Evolutionary conservation across 1,284 basidiomycete genomes (phyloP).

Genomic region (Ganoderma sp.): DNA sequence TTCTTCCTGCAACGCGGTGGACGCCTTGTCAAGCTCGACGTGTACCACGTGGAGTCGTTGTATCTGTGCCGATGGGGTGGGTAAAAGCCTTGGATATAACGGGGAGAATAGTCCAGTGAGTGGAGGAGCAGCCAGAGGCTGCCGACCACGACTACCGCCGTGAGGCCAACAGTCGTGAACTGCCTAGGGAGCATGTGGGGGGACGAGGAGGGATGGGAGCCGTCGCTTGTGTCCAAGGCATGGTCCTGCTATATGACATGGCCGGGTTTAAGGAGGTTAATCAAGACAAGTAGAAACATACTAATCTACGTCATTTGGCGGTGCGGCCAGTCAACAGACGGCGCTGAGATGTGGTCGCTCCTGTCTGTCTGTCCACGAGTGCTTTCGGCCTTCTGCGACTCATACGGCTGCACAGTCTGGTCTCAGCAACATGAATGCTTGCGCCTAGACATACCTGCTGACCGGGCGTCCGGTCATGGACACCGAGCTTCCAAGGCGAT

Average conservation of each 20-base stretch:
- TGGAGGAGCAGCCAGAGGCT: conserved; percentile 23
- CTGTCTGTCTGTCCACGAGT: background rate
- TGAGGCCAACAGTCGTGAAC: conserved; percentile 16
- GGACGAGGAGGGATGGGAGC: conserved; percentile 8
- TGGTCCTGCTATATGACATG: background rate
- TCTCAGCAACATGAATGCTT: background rate
- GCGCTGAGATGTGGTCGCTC: background rate
- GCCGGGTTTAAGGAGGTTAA: conserved; percentile 1
- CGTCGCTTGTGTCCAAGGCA: background rate
- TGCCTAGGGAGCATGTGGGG: conserved; percentile 16
- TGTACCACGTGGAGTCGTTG: background rate
- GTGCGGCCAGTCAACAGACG: background rate
- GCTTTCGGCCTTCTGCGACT: background rate
- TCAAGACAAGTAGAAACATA: background rate
- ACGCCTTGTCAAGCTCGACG: background rate
- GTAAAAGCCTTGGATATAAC: background rate
- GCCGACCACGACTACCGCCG: conserved; percentile 15
- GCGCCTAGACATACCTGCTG: background rate
- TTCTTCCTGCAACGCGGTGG: conserved; percentile 27
- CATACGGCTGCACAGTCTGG: background rate
- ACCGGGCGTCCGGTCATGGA: background rate
- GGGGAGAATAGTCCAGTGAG: conserved; percentile 5
- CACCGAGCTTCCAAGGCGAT: background rate
- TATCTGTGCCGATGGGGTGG: conserved; percentile 4
- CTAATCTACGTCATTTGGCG: background rate